These are phyloP conservation scores for Ophiosphaerella herpotricha DNA, from an alignment of 2,329 filamentous ascomycete genomes.

Conservation along the genomic window DNA sequence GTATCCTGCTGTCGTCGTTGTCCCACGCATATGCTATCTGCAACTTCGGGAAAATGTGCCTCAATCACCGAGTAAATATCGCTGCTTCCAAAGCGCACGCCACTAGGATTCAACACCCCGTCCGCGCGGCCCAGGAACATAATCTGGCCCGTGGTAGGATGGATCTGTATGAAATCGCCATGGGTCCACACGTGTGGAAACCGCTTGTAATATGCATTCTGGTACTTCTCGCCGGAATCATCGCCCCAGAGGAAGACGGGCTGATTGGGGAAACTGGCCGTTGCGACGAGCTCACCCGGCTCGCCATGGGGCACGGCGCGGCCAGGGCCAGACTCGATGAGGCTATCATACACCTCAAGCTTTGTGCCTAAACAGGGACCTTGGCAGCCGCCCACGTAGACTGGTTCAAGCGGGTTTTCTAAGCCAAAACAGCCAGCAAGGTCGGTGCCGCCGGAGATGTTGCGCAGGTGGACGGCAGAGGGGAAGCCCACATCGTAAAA, in stretches of 20 bases:
- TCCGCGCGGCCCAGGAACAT: conserved; percentile 73
- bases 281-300: conserved; percentile 76
- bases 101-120: conserved; percentile 78
- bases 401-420: conserved; percentile 70
- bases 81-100: conserved; percentile 77
- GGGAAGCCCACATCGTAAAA: conserved; percentile 76
- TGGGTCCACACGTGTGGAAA: conserved; percentile 74
- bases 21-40: conserved; percentile 79
- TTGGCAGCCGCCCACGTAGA: conserved; percentile 64
- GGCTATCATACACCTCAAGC: conserved; percentile 64
- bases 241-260: conserved; percentile 60
- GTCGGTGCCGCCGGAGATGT: conserved; percentile 79
- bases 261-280: conserved; percentile 73
- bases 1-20: conserved; percentile 66
- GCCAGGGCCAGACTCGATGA: conserved; percentile 52
- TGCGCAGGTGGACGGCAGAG: conserved; percentile 66
- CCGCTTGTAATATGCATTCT: conserved; percentile 52
- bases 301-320: conserved; percentile 64
- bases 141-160: conserved; percentile 69
- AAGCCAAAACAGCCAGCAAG: conserved; percentile 68
- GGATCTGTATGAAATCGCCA: conserved; percentile 75
- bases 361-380: conserved; percentile 59
- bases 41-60: conserved; percentile 65
- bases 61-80: conserved; percentile 81
- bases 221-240: conserved; percentile 48